phyloP scores from a whole-genome alignment of 306 rosid species.

The Alnus glutinosa region DNA sequence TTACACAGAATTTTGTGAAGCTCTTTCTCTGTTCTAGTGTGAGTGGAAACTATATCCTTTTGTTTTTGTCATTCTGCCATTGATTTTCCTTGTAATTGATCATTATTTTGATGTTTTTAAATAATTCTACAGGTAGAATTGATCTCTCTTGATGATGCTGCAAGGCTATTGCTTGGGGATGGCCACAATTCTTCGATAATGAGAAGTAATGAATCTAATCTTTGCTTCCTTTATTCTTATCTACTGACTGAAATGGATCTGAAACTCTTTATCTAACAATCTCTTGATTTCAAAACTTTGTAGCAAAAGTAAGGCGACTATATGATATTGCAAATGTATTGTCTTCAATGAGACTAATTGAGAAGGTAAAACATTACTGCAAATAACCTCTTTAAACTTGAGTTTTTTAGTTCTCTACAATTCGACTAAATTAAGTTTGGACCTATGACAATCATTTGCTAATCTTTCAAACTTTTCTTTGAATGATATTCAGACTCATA shows the following conservation, averaged over 20 bases:
- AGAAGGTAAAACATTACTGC: slow-evolving; percentile 58
- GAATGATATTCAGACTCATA: slow-evolving; percentile 63
- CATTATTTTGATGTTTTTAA: slow-evolving; percentile 12
- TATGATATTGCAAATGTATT: slow-evolving; percentile 94
- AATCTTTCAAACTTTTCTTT: background rate
- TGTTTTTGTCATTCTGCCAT: background rate
- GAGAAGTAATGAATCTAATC: slow-evolving; percentile 57
- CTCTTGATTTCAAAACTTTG: slow-evolving; percentile 26
- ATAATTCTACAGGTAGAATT: slow-evolving; percentile 47
- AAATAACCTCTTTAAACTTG: background rate
- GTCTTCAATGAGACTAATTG: slow-evolving; percentile 83
- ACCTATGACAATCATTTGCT: background rate
- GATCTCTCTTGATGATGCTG: slow-evolving; percentile 93
- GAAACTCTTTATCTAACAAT: slow-evolving; percentile 20
- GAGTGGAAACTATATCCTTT: slow-evolving; percentile 26
- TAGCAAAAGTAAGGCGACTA: slow-evolving; percentile 95
- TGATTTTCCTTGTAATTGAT: background rate
- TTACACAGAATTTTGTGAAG: slow-evolving; percentile 92
- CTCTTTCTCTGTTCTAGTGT: slow-evolving; percentile 86
- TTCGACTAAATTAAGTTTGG: background rate
- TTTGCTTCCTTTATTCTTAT: slow-evolving; percentile 13
- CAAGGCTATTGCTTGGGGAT: slow-evolving; percentile 86
- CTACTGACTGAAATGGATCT: background rate
- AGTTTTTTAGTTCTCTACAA: background rate
- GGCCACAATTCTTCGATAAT: slow-evolving; percentile 60